Conservation (phyloP, 192 early-diverging fungal genomes). For the Podochytrium sp. region DNA sequence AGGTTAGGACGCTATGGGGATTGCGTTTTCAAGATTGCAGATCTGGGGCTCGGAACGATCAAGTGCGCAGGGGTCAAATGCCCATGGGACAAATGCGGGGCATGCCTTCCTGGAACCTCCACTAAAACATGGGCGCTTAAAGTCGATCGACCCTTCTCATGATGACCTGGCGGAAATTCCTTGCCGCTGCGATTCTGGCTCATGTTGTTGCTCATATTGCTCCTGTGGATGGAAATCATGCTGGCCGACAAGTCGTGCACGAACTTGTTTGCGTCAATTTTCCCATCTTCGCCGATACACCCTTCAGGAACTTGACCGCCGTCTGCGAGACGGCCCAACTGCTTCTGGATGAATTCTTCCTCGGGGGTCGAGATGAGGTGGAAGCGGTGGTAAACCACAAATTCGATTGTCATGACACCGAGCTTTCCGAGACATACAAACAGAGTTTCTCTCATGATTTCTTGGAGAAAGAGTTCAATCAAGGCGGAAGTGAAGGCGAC, state of each 20-base stretch:
- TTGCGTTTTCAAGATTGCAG: no score
- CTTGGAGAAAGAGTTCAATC: not conserved
- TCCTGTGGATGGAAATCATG: not conserved
- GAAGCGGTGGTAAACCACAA: not conserved
- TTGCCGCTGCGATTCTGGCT: no score
- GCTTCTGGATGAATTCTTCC: not conserved
- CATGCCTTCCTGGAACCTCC: no score
- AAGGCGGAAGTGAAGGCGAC: not conserved
- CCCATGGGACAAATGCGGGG: no score
- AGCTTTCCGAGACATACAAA: not conserved
- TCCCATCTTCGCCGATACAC: not conserved
- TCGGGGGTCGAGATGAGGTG: not conserved
- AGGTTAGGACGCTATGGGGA: no score
- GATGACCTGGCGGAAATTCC: no score
- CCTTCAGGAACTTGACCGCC: not conserved
- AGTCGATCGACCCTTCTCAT: no score
- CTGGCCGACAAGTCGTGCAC: not conserved
- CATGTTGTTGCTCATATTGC: no score
- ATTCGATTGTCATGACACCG: not conserved
- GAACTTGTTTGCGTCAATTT: not conserved
- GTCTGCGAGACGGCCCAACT: not conserved
- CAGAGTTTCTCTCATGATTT: not conserved
- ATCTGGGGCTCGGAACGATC: no score
- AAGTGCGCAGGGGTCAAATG: no score
- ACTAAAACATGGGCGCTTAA: no score